These are phyloP conservation scores for Moricandia moricandioides DNA, from an alignment of 345 rosid species.

Conservation along the genomic window DNA sequence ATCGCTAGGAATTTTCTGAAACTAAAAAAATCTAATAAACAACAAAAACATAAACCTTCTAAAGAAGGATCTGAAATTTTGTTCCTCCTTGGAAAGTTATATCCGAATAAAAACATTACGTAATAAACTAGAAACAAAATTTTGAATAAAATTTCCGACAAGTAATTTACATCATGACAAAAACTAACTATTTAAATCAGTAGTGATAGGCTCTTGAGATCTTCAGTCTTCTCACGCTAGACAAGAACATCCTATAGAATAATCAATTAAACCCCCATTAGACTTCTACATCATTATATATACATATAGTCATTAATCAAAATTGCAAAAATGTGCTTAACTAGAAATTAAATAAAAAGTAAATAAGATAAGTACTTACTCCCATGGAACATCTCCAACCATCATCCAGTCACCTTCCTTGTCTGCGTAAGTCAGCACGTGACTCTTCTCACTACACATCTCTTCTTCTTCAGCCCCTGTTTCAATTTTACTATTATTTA, in stretches of 20 bases:
- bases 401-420: conserved; percentile 44
- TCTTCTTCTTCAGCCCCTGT: conserved; percentile 45
- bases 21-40: not conserved
- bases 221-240: conserved; percentile 44
- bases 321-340: not conserved
- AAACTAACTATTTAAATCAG: conserved; percentile 28
- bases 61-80: not conserved
- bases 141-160: conserved; percentile 14
- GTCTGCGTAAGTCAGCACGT: conserved; percentile 41
- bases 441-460: conserved; percentile 38
- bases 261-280: conserved; percentile 7
- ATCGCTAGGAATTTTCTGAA: not conserved
- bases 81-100: conserved; percentile 18
- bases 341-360: not conserved
- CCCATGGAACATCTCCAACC: conserved; percentile 46
- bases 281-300: conserved; percentile 16
- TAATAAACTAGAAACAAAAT: conserved; percentile 27
- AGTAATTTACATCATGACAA: conserved; percentile 38
- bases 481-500: conserved; percentile 11
- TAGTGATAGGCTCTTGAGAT: conserved; percentile 42
- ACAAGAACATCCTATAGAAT: conserved; percentile 36
- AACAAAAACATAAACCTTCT: not conserved
- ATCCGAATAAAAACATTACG: conserved; percentile 11
- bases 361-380: conserved; percentile 16
- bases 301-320: not conserved